These are phyloP conservation scores for Candida vartiovaarae DNA, from an alignment of 805 yeast species.

Conservation along the genomic window DNA sequence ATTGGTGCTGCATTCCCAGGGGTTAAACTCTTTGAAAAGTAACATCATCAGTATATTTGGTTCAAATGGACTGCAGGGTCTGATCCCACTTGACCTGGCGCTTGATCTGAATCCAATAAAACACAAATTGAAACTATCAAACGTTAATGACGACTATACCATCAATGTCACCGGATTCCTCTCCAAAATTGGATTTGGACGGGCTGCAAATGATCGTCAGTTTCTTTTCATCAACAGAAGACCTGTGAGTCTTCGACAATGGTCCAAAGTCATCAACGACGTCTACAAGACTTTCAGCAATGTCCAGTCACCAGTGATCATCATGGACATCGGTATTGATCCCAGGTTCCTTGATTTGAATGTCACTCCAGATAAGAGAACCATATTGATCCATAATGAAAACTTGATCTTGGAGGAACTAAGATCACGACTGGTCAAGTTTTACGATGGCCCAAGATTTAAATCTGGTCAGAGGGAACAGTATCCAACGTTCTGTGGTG, in stretches of 20 bases:
- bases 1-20: conserved; percentile 53
- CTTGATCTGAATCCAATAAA: conserved; percentile 29
- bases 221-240: conserved; percentile 65
- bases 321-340: conserved; percentile 51
- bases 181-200: conserved; percentile 71
- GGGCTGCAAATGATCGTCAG: conserved; percentile 71
- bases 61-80: conserved; percentile 49
- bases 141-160: conserved; percentile 21
- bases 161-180: conserved; percentile 50
- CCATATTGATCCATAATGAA: conserved; percentile 64
- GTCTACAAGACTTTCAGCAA: conserved; percentile 65
- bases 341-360: conserved; percentile 66
- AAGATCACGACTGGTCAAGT: conserved; percentile 38
- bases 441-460: conserved; percentile 36
- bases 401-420: conserved; percentile 46
- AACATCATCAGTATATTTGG: conserved; percentile 71
- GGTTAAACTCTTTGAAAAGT: conserved; percentile 38
- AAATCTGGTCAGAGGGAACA: conserved; percentile 13
- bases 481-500: no score
- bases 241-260: conserved; percentile 55
- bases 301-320: conserved; percentile 64
- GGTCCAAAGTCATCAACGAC: conserved; percentile 61
- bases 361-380: conserved; percentile 86
- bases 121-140: conserved; percentile 9
- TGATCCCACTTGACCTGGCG: conserved; percentile 41